Conservation (phyloP, 2,329 filamentous ascomycete species). For the Colletotrichum destructivum region DNA sequence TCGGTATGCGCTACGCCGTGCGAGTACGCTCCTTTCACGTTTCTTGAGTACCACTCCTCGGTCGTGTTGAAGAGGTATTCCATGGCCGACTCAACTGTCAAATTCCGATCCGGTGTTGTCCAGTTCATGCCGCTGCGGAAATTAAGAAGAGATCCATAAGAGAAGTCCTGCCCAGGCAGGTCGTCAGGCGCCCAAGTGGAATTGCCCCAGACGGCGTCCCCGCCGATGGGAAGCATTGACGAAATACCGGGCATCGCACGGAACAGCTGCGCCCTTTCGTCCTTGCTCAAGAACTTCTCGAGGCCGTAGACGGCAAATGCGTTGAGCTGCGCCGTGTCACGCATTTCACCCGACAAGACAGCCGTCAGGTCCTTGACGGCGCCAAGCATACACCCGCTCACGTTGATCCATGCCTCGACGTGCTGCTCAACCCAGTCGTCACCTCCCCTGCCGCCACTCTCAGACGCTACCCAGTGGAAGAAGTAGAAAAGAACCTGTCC, state of each 20-base stretch:
- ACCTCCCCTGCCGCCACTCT: constrained; percentile 85
- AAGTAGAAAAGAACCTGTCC: constrained; percentile 93
- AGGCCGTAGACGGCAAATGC: constrained; percentile 96
- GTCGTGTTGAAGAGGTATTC: constrained; percentile 83
- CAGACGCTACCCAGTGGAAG: constrained; percentile 82
- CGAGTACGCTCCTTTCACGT: constrained; percentile 84
- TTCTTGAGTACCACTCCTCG: constrained; percentile 87
- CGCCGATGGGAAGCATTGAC: constrained; percentile 96
- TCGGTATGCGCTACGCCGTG: constrained; percentile 87
- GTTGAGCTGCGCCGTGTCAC: constrained; percentile 96
- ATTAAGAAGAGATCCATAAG: constrained; percentile 86
- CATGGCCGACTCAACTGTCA: constrained; percentile 85
- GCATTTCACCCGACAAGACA: constrained; percentile 96
- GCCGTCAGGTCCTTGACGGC: constrained; percentile 93
- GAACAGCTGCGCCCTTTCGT: constrained; percentile 94
- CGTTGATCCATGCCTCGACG: constrained; percentile 97
- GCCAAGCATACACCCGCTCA: constrained; percentile 97
- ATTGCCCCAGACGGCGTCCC: constrained; percentile 96
- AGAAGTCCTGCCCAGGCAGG: constrained; percentile 77
- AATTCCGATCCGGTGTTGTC: constrained; percentile 77
- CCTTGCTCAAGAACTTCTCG: constrained; percentile 92
- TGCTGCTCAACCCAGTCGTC: constrained; percentile 90
- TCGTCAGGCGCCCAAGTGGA: constrained; percentile 91
- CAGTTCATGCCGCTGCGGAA: constrained; percentile 79
- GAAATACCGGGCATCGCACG: constrained; percentile 97